These are phyloP conservation scores for Balakata baccata DNA, from an alignment of 345 rosid species.

Conservation along the genomic window DNA sequence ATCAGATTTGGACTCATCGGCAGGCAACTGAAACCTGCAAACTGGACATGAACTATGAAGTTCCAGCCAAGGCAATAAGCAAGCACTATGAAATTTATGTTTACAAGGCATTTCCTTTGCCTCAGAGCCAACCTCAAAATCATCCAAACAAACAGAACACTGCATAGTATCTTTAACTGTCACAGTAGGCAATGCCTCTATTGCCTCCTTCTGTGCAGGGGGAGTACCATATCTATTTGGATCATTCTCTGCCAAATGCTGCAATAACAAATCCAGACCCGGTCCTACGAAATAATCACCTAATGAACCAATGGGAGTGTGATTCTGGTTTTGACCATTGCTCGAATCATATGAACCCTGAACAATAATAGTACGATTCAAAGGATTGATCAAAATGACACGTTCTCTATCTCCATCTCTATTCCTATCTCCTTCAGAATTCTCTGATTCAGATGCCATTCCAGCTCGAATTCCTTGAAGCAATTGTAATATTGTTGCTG, in stretches of 20 bases:
- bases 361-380: constrained; percentile 50
- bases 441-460: constrained; percentile 61
- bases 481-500: constrained; percentile 63
- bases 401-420: constrained; percentile 36
- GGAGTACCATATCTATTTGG: constrained; percentile 78
- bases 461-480: constrained; percentile 80
- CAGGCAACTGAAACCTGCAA: constrained; percentile 73
- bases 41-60: constrained; percentile 92
- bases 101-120: constrained; percentile 88
- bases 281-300: constrained; percentile 85
- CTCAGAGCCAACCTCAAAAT: constrained; percentile 55
- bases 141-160: constrained; percentile 85
- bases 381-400: constrained; percentile 59
- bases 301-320: constrained; percentile 46
- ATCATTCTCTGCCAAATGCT: constrained; percentile 76
- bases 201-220: constrained; percentile 69
- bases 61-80: constrained; percentile 88
- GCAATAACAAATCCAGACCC: constrained; percentile 67
- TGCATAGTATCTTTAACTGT: constrained; percentile 49
- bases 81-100: constrained; percentile 71
- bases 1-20: constrained; percentile 60
- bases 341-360: constrained; percentile 46
- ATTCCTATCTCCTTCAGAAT: constrained; percentile 38
- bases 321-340: constrained; percentile 42
- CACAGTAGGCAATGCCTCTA: constrained; percentile 57